Evolutionary conservation across 305 asterid genomes (phyloP), one percentile per base, ranked within the genome.

Genomic region (Salvia sclarea): DNA sequence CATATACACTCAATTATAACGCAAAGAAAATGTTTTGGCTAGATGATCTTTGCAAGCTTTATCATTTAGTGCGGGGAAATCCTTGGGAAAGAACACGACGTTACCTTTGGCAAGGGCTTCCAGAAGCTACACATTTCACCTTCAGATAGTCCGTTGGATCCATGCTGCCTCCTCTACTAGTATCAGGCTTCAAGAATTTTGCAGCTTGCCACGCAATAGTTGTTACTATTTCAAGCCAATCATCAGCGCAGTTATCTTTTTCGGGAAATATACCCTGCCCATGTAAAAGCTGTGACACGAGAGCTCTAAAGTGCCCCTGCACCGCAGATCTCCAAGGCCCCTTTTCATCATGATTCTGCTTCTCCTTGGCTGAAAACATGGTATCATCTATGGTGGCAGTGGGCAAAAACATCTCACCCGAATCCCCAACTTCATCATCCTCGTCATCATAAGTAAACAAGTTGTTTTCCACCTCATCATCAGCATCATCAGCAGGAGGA

Each of bases 131-230:
- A 71, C 98, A 91, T 81, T 92, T 95, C 76, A 95, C 83, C 80
- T 92, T 95, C 43, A 95, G 81, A 77, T 95, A 95, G 70, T 92
- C 88, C 50, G 86, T 83, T 1, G 99, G 99, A 78, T 95, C 98
- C 99, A 95, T 95, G 83, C 98, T 95, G 64, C 97, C 99, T 61
- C 97, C 99, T 77, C 82, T 77, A 78, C 91, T 88, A 18, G 95
- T 86, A 84, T 95, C 89, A 0, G 97, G 99, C 83, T 83, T 95
- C 76, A 95, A 81, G 73, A 78, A 92, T 54, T 83, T 89, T 33
- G 98, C 99, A 47, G 98, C 92, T 80, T 85, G 97, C 97, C 95
- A 88, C 21, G 97, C 86, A 44, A 95, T 50, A 56, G 79, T 38
- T 33, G 90, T 84, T 66, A 95, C 75, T 73, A 92, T 75, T 52